Conservation (phyloP, 352 stramenopile genomes). For the Aphanomyces invadans region DNA sequence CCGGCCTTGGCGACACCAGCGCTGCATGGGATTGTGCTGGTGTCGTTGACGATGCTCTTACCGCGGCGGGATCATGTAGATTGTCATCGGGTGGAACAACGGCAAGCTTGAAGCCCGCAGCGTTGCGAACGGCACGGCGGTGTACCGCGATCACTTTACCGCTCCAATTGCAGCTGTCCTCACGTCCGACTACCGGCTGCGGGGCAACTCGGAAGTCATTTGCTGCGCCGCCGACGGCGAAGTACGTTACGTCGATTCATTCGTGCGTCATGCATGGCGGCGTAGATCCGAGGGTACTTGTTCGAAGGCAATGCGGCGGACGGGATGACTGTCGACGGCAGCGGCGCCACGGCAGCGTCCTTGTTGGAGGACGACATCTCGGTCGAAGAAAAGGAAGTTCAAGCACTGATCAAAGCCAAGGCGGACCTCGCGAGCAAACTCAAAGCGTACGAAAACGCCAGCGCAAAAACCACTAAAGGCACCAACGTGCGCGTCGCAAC, state of each 20-base stretch:
- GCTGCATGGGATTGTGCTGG: too few species aligned
- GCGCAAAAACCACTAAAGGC: conserved; percentile 23
- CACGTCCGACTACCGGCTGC: conserved; percentile 81
- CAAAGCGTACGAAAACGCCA: conserved; percentile 55
- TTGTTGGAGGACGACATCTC: conserved; percentile 24
- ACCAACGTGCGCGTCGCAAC: conserved; percentile 17
- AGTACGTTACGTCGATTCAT: too few species aligned
- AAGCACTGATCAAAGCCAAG: conserved; percentile 77
- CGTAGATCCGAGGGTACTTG: conserved; percentile 51
- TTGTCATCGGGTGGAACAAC: conserved; percentile 87
- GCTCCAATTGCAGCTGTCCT: conserved; percentile 61
- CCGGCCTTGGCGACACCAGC: too few species aligned
- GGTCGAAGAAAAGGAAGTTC: conserved; percentile 52
- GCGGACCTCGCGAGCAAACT: conserved; percentile 66
- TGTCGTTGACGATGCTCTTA: background rate
- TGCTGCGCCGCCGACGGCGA: conserved; percentile 76
- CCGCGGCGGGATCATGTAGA: conserved; percentile 14
- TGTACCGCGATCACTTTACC: conserved; percentile 73
- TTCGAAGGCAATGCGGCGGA: background rate
- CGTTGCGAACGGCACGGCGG: conserved; percentile 68
- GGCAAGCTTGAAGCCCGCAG: conserved; percentile 78
- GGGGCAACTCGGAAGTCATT: conserved; percentile 84
- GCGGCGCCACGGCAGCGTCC: conserved; percentile 31
- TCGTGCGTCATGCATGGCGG: too few species aligned
- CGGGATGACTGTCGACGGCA: conserved; percentile 32